Evolutionary conservation across 129 eudicot species (phyloP), one percentile per base, ranked within the genome.

Genomic region (Chrysanthemum makinoi): DNA sequence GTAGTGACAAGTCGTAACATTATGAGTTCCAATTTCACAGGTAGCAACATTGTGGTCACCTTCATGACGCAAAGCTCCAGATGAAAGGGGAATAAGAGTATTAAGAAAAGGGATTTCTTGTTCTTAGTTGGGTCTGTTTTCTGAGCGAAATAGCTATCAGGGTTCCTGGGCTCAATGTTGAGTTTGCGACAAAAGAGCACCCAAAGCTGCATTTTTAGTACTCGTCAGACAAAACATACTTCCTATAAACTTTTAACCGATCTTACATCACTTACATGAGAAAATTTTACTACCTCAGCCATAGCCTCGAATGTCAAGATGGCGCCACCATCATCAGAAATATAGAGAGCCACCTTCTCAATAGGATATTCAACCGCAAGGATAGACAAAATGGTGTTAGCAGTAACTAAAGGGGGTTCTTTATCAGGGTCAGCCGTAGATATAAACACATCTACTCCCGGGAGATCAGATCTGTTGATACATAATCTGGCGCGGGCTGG

Each of bases 391-490:
- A 92, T 85, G 4, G 96, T 92, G 77, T 92, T 92, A 1, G 88
- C 95, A 2, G 98, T 92, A 52, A 93, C 96, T 0, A 93, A 74
- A 44, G 96, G 98, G 2, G 98, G 98, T 57, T 93, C 98, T 66
- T 89, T 93, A 11, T 93, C 98, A 0, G 98, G 96, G 57, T 93
- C 98, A 11, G 96, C 96, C 0, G 98, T 93, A 13, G 98, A 89
- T 55, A 93, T 84, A 80, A 93, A 93, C 6, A 93, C 77, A 54
- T 93, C 98, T 0, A 93, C 72, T 1, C 98, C 96, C 0, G 98
- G 98, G 48, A 93, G 90, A 70, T 93, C 98, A 15, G 98, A 93
- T n/a, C n/a, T n/a, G n/a, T n/a, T n/a, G n/a, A n/a, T n/a, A n/a
- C n/a, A n/a, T n/a, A n/a, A n/a, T n/a, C n/a, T n/a, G n/a, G n/a